A percentile compares a stretch with the other conserved stretches of the same genome.
Conservation (phyloP, 2,329 filamentous ascomycete species). For the Trichoderma cornu-damae region DNA sequence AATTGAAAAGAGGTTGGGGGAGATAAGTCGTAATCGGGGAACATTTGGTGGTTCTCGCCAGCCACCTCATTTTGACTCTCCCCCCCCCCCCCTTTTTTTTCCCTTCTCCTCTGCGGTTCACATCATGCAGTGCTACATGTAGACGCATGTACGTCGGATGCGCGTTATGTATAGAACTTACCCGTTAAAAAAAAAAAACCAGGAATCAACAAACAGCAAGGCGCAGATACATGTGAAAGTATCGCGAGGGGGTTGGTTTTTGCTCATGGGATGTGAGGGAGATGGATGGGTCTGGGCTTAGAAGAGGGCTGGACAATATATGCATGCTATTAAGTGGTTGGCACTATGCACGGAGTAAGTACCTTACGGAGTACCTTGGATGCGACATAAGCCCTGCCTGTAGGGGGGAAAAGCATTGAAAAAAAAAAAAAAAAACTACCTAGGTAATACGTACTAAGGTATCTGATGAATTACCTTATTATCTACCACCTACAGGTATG, state of each 20-base stretch:
- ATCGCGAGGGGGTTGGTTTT: background rate
- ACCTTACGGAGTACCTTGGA: too few relatives aligned
- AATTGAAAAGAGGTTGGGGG: background rate
- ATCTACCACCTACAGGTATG: too few relatives aligned
- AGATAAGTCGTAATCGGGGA: conserved; percentile 1
- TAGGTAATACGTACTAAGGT: too few relatives aligned
- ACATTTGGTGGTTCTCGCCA: background rate
- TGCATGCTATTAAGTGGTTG: conserved; percentile 11
- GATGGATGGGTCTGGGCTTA: conserved; percentile 7
- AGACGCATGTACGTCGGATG: conserved; percentile 2
- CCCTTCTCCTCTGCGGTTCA: background rate
- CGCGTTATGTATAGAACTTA: conserved; percentile 14
- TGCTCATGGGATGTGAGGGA: background rate
- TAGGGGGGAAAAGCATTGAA: too few relatives aligned
- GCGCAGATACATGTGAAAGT: background rate
- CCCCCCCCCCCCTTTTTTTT: background rate
- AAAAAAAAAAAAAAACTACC: too few relatives aligned
- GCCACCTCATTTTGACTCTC: background rate
- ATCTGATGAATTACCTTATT: too few relatives aligned
- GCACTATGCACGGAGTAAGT: background rate
- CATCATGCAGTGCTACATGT: conserved; percentile 15
- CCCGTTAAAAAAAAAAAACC: too few relatives aligned
- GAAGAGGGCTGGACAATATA: conserved; percentile 2
- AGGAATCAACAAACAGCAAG: background rate
- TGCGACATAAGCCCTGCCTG: too few relatives aligned